Evolutionary conservation across 1,284 basidiomycete species (phyloP).

Genomic region (Austroboletus rostrupii): DNA sequence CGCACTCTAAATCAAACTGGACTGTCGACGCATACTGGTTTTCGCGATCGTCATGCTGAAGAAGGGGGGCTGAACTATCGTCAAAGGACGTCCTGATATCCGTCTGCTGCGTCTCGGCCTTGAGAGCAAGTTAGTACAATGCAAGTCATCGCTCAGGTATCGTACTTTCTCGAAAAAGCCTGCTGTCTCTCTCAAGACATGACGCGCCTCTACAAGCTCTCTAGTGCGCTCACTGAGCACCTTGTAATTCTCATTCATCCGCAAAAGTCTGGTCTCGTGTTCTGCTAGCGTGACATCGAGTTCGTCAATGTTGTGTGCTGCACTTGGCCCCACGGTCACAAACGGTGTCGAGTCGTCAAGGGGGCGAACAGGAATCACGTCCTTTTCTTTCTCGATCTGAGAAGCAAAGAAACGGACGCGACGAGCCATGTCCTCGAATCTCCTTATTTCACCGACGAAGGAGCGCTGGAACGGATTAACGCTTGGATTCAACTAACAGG

Average conservation of each 20-base stretch:
- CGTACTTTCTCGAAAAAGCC: slow-evolving; percentile 90
- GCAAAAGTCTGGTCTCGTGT: slow-evolving; percentile 80
- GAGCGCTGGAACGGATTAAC: slow-evolving; percentile 98
- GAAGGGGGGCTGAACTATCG: slow-evolving; percentile 85
- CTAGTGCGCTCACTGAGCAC: slow-evolving; percentile 82
- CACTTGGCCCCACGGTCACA: slow-evolving; percentile 83
- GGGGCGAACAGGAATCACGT: slow-evolving; percentile 77
- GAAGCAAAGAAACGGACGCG: slow-evolving; percentile 86
- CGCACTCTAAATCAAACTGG: slow-evolving; percentile 85
- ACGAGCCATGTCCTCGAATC: slow-evolving; percentile 94
- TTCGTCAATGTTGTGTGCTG: slow-evolving; percentile 92
- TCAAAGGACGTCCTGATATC: slow-evolving; percentile 90
- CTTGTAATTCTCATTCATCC: slow-evolving; percentile 96
- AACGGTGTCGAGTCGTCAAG: slow-evolving; percentile 80
- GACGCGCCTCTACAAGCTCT: slow-evolving; percentile 88
- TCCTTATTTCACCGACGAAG: slow-evolving; percentile 92
- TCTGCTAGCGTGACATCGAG: slow-evolving; percentile 85
- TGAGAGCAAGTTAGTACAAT: slow-evolving; percentile 9
- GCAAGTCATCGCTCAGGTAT: neutral
- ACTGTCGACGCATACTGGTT: slow-evolving; percentile 53
- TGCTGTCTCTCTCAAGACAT: slow-evolving; percentile 93
- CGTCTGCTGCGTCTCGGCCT: slow-evolving; percentile 79
- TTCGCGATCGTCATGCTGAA: slow-evolving; percentile 88
- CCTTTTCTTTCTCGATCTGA: slow-evolving; percentile 85
- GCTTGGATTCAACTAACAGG: slow-evolving; percentile 80